A percentile compares a stretch with the other conserved stretches of the same genome.
Evolutionary conservation across 2,329 filamentous ascomycete genomes (phyloP).

Genomic region (Dendrostoma leiphaemia): DNA sequence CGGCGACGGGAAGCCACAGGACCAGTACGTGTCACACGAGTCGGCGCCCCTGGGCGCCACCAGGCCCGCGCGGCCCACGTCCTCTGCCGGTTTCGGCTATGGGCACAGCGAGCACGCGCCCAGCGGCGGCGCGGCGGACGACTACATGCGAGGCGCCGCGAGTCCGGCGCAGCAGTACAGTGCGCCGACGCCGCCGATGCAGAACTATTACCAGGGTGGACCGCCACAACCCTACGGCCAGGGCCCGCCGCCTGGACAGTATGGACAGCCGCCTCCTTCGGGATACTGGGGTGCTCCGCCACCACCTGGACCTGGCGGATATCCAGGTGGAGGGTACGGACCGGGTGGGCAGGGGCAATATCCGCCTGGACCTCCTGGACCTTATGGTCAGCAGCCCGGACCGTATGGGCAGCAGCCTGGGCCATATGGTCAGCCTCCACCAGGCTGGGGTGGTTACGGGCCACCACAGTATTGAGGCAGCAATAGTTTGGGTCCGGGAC

Average conservation of each 20-base stretch:
- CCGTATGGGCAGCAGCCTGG: too few relatives aligned
- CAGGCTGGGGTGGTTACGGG: conserved; percentile 13
- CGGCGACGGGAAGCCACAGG: conserved; percentile 34
- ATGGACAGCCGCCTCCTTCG: conserved; percentile 28
- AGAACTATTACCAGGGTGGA: conserved; percentile 24
- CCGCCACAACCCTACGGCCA: conserved; percentile 26
- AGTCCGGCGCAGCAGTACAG: conserved; percentile 20
- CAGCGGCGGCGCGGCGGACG: conserved; percentile 16
- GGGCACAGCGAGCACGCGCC: not conserved
- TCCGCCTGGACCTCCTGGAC: conserved; percentile 1
- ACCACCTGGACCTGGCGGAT: conserved; percentile 14
- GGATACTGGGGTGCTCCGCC: conserved; percentile 17
- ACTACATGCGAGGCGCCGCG: conserved; percentile 16
- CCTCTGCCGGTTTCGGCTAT: conserved; percentile 6
- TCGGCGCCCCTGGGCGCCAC: conserved; percentile 16
- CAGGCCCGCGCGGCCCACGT: conserved; percentile 24
- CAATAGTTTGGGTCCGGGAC: too few relatives aligned
- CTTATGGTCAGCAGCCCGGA: too few relatives aligned
- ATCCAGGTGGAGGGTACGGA: conserved; percentile 13
- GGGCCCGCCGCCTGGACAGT: conserved; percentile 16
- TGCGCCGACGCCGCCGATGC: conserved; percentile 30
- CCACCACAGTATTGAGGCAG: conserved; percentile 6
- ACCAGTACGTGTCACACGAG: conserved; percentile 22
- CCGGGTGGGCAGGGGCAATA: conserved; percentile 12
- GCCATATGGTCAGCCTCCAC: conserved; percentile 12